phyloP scores from a whole-genome alignment of 345 rosid genomes.

The Eutrema japonicum region DNA sequence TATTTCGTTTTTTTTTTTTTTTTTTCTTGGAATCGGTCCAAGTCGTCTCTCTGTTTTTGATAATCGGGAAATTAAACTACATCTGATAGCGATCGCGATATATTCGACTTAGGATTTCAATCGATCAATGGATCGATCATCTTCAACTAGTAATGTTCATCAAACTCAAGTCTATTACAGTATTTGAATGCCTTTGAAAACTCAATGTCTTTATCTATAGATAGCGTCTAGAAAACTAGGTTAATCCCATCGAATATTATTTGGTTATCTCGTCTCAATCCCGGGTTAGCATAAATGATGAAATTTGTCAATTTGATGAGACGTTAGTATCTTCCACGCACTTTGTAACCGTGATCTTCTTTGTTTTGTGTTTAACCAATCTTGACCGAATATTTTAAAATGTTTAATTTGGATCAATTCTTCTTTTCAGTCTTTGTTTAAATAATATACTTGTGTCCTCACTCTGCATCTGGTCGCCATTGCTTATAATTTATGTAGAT shows the following conservation, averaged over 20 bases:
- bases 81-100: background rate
- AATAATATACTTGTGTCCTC: background rate
- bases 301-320: background rate
- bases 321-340: background rate
- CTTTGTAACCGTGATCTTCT: slow-evolving; percentile 4
- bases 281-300: slow-evolving; percentile 2
- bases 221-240: background rate
- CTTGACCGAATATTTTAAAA: background rate
- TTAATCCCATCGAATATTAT: slow-evolving; percentile 14
- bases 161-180: background rate
- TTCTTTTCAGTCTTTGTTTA: background rate
- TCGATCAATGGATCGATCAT: slow-evolving; percentile 4
- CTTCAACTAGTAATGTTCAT: background rate
- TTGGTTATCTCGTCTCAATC: background rate
- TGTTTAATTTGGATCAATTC: background rate
- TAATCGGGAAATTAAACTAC: background rate
- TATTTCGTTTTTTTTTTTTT: background rate
- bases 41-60: slow-evolving; percentile 4
- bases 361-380: slow-evolving; percentile 2
- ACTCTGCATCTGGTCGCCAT: slow-evolving; percentile 26
- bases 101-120: background rate
- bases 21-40: slow-evolving; percentile 5
- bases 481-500: background rate
- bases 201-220: background rate
- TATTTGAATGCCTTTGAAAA: background rate